Evolutionary conservation across 306 rosid genomes (phyloP).

Genomic region (Sechiopsis laciniata): DNA sequence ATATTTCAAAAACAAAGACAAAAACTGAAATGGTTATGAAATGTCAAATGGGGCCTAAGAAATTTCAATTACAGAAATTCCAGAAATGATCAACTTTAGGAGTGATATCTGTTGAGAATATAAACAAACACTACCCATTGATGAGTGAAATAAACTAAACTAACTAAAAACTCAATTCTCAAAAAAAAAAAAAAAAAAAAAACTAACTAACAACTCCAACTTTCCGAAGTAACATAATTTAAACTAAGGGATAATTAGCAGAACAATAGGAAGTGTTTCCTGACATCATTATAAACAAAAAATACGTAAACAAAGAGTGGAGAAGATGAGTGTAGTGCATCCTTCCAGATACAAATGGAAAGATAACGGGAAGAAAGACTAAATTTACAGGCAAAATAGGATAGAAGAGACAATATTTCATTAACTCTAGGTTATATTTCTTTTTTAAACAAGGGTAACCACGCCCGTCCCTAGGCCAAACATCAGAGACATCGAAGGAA

Average conservation of each 20-base stretch:
- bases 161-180: not conserved
- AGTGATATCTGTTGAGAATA: not conserved
- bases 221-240: not conserved
- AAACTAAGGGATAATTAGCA: not conserved
- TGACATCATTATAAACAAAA: not conserved
- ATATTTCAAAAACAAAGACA: no score
- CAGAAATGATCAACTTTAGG: constrained; percentile 1
- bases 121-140: no score
- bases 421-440: not conserved
- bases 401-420: not conserved
- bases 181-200: no score
- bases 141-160: no score
- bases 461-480: no score
- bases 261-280: not conserved
- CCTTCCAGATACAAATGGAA: not conserved
- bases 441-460: no score
- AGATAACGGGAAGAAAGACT: not conserved
- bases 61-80: not conserved
- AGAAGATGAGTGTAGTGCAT: not conserved
- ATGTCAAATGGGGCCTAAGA: not conserved
- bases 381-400: not conserved
- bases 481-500: no score
- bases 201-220: not conserved
- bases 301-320: not conserved
- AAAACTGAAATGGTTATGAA: no score